Base-by-base conservation (phyloP, 805 yeast species). In the Groenewaldozyma salmanticensis region DNA sequence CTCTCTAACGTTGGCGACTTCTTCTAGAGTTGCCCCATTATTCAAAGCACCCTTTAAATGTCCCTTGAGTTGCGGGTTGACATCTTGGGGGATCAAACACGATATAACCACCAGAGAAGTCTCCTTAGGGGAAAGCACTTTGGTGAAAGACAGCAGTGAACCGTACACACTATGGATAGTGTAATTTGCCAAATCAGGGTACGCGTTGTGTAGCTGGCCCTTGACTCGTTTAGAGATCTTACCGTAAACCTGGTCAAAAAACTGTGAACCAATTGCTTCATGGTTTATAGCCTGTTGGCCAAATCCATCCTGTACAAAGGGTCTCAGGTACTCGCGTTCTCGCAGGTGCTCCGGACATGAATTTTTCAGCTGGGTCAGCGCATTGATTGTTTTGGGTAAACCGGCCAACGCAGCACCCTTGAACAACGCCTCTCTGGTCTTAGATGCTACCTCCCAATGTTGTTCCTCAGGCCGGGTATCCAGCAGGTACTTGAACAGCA, bases 21-120 rank as follows among this genome's bases (percentile, higher is more conserved):
- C 81, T 39, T 78, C 82, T 21, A 58, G 53, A 6, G 81, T 67
- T 5, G 83, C 81, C 0, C 95, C 95, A 21, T 77, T 72, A 53
- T 85, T 86, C 38, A 78, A 46, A 0, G 95, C 96, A 0, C 96
- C 96, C 57, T 72, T 75, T 46, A 88, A 67, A 57, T 88, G 96
- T 0, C 96, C 96, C 60, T 85, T 83, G 49, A 88, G 67, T 53
- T 88, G 96, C 0, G 95, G 95, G 50, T 83, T 85, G 7, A 88
- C 96, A 59, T 88, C 94, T 56, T 85, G 95, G 1, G 96, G 96
- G 7, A 88, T 77, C 49, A 88, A 68, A 46, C 90, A 71, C 0
- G 94, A 79, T 15, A 88, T 73, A 2, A 88, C 75, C 24, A 85
- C 79, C 44, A 85, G 56, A 24, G 90, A 77, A 1, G 95, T 81